Base-by-base conservation (phyloP, 495 filamentous ascomycete species). In the Aspergillus sparsus region DNA sequence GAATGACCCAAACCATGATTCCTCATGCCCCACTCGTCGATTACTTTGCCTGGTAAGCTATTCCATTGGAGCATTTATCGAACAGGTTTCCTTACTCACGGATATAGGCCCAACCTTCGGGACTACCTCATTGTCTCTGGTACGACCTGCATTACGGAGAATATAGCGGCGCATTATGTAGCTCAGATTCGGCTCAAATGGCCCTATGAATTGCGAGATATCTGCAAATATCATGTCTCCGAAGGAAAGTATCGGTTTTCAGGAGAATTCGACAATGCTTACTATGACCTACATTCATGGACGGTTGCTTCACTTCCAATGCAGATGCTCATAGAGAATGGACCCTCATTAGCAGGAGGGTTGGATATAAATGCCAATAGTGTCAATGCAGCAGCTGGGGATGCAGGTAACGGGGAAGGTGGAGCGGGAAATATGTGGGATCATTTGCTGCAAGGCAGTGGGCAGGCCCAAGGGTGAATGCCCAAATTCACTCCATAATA, bases 61-160 rank as follows among this genome's bases (percentile, higher is more conserved):
- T 33, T 35, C 21, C 32, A 12, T 35, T 9, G 8, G 5, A 32
- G 12, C 13, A 7, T 9, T 32, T n/a, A 41, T 27, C 2, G 27
- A 13, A 9, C 11, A 31, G 18, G 6, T 7, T 6, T 7, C 15
- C 16, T 36, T 18, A 50, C 44, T 49, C n/a, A 49, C 2, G 21
- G 27, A 15, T 33, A 2, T 34, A 61, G 58, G 58, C 58, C 58
- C 13, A 61, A 61, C 16, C n/a, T 61, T 5, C 36, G 58, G n/a
- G 58, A 61, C 58, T 52, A 61, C 44, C 52, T 61, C 11, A 61
- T 61, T 15, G 33, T 61, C 50, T 61, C 58, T 10, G 51, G 51
- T 2, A 55, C 42, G 6, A 55, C 51, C 9, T 9, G 41, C 27
- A 54, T 61, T n/a, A 21, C 58, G 2, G 58, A 61, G 18, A 49